Percentiles rank a stretch among this genome's conserved stretches.
Conservation (phyloP, 2,329 filamentous ascomycete species). For the Curvularia lunata region DNA sequence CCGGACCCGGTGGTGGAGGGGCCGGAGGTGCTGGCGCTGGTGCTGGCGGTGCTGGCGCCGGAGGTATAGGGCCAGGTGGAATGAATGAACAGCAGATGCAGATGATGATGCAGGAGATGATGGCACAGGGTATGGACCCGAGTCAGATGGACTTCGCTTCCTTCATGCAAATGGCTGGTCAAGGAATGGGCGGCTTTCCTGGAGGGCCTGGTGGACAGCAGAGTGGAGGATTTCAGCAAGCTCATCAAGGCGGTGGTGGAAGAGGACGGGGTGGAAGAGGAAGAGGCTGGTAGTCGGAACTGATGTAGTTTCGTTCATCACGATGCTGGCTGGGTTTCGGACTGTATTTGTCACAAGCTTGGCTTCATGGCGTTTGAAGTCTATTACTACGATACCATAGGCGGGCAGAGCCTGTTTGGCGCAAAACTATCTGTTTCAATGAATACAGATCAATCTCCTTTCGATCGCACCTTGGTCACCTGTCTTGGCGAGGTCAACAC, state of each 20-base stretch:
- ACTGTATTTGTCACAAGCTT: constrained; percentile 2
- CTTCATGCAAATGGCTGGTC: constrained; percentile 47
- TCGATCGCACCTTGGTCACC: background rate
- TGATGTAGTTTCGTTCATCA: background rate
- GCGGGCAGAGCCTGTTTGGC: constrained; percentile 17
- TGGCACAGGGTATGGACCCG: constrained; percentile 56
- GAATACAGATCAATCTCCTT: constrained; percentile 12
- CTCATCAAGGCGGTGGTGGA: constrained; percentile 38
- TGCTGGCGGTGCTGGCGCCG: constrained; percentile 5
- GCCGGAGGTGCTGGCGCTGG: background rate
- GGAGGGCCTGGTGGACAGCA: constrained; percentile 32
- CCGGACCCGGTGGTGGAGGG: constrained; percentile 31
- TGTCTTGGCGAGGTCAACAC: background rate
- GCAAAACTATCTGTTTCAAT: constrained; percentile 15
- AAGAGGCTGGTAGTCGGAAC: constrained; percentile 30
- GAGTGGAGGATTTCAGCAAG: constrained; percentile 38
- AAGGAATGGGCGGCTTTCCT: constrained; percentile 38
- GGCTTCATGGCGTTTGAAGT: constrained; percentile 28
- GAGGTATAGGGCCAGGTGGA: constrained; percentile 26
- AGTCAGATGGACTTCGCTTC: constrained; percentile 45
- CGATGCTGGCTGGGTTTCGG: background rate
- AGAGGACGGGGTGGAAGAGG: constrained; percentile 34
- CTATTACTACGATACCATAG: constrained; percentile 31
- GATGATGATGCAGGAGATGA: constrained; percentile 62
- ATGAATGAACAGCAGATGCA: constrained; percentile 64